These are phyloP conservation scores for Bruguiera hainesii DNA, from an alignment of 441 rosid genomes.

Conservation along the genomic window DNA sequence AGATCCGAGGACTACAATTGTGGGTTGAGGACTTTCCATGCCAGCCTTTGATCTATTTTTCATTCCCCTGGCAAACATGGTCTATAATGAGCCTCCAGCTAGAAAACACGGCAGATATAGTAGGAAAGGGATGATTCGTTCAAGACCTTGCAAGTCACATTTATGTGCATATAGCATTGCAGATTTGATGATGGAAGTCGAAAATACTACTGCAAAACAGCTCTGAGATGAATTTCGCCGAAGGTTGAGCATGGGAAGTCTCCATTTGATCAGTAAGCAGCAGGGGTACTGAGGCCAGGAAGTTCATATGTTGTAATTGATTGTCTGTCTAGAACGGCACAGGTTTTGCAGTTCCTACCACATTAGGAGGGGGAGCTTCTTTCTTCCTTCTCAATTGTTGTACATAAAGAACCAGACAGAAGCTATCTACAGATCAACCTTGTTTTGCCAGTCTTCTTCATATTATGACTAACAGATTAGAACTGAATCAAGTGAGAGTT, in stretches of 20 bases:
- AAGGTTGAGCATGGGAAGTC: not conserved
- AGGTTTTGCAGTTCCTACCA: not conserved
- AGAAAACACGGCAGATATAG: not conserved
- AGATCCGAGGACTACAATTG: not conserved
- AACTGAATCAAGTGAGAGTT: too few species aligned
- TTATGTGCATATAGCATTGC: conserved; percentile 7
- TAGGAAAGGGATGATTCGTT: not conserved
- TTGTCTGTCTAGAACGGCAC: conserved; percentile 13
- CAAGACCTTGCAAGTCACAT: conserved; percentile 7
- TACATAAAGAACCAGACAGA: too few species aligned
- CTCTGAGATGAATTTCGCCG: not conserved
- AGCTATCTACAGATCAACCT: too few species aligned
- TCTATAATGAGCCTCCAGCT: not conserved
- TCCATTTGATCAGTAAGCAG: not conserved
- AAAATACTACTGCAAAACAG: conserved; percentile 1
- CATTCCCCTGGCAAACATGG: not conserved
- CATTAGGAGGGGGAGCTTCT: too few species aligned
- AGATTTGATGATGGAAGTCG: conserved; percentile 10
- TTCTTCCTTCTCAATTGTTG: too few species aligned
- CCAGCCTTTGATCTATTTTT: not conserved
- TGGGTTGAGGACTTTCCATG: conserved; percentile 1
- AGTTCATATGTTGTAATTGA: conserved; percentile 12
- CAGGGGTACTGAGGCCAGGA: conserved; percentile 3
- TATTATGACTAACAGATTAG: too few species aligned
- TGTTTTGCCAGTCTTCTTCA: too few species aligned